Evolutionary conservation across 306 rosid species (phyloP).

Genomic region (Cotoneaster glaucophyllus): DNA sequence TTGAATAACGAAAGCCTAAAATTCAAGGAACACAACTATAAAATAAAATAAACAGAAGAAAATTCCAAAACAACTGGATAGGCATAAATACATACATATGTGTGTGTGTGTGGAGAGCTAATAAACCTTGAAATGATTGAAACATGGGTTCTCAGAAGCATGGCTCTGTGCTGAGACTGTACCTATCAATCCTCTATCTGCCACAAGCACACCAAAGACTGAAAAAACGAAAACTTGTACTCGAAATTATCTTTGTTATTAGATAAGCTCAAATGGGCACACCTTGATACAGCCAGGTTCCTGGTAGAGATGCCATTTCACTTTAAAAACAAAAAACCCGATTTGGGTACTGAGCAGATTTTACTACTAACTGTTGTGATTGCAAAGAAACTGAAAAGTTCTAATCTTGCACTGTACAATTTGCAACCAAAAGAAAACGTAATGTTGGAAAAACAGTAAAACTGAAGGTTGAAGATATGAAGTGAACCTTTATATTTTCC

Average conservation of each 20-base stretch:
- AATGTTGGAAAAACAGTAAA: not conserved
- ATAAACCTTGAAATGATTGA: constrained; percentile 52
- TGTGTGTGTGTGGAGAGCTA: not conserved
- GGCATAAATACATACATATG: not conserved
- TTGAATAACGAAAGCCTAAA: not conserved
- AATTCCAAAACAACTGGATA: not conserved
- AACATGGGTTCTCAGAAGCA: constrained; percentile 37
- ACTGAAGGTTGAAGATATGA: not conserved
- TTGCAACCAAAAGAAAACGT: not conserved
- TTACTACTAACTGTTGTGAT: not conserved
- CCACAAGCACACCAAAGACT: constrained; percentile 8
- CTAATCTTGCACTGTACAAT: not conserved
- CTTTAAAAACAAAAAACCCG: not conserved
- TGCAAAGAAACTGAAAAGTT: not conserved
- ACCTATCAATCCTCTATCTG: constrained; percentile 35
- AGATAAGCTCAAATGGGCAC: not conserved
- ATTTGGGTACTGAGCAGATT: not conserved
- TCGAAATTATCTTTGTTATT: not conserved
- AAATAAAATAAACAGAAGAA: not conserved
- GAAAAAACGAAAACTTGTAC: not conserved
- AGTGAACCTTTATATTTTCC: not conserved
- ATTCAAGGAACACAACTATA: not conserved
- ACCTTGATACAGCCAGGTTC: constrained; percentile 39
- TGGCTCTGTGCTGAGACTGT: constrained; percentile 36
- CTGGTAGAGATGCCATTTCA: constrained; percentile 36